A percentile compares a stretch with the other conserved stretches of the same genome.
Evolutionary conservation across 805 yeast species (phyloP).

Genomic region (Maudiozyma pseudohumilis): DNA sequence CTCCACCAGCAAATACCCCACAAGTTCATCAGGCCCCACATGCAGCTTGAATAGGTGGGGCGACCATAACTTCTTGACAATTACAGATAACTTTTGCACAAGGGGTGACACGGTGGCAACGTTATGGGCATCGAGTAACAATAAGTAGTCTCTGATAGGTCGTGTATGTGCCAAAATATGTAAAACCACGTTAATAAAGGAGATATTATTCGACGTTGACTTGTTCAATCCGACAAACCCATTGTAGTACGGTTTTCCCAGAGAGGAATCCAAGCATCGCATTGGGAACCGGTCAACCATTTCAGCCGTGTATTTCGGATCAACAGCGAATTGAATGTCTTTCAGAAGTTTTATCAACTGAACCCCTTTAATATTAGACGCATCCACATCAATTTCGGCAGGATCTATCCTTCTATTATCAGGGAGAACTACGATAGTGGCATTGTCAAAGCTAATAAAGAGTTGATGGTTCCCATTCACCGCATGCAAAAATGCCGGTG

Average conservation of each 20-base stretch:
- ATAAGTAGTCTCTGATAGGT: conserved; percentile 38
- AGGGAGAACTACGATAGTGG: conserved; percentile 41
- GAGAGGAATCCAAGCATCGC: conserved; percentile 34
- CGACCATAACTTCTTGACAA: conserved; percentile 58
- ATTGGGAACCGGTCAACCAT: conserved; percentile 30
- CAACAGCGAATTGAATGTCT: conserved; percentile 43
- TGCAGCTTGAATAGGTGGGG: conserved; percentile 40
- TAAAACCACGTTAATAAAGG: conserved; percentile 48
- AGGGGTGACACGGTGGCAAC: conserved; percentile 27
- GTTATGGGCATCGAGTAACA: conserved; percentile 22
- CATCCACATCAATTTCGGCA: conserved; percentile 15
- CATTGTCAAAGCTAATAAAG: conserved; percentile 43
- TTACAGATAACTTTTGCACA: conserved; percentile 34
- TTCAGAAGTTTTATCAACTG: conserved; percentile 26
- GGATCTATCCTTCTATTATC: too few relatives aligned
- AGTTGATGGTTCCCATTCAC: conserved; percentile 57
- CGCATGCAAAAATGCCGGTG: conserved; percentile 62
- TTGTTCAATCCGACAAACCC: conserved; percentile 63
- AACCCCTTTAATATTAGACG: too few relatives aligned
- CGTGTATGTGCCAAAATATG: conserved; percentile 46
- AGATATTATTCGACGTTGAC: conserved; percentile 33
- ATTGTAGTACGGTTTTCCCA: conserved; percentile 39
- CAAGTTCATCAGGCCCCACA: conserved; percentile 57
- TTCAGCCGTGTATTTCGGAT: conserved; percentile 38
- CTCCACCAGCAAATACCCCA: conserved; percentile 37